These are phyloP conservation scores for Rosa chinensis DNA, from an alignment of 306 rosid genomes.

Conservation along the genomic window DNA sequence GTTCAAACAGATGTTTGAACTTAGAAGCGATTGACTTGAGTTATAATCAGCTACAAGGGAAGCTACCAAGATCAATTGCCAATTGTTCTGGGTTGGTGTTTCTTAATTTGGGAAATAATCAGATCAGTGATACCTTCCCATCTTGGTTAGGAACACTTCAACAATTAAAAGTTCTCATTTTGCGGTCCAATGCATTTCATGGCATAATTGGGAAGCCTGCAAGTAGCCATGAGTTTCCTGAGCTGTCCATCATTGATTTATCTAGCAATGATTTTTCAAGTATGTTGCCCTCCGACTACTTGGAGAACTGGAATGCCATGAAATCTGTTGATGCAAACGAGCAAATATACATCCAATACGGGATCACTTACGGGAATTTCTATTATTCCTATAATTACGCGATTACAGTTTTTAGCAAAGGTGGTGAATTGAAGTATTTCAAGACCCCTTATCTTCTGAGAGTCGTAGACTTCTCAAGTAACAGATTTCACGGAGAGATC, in stretches of 20 bases:
- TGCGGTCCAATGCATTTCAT: constrained; percentile 22
- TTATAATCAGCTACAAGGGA: constrained; percentile 12
- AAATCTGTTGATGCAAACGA: neutral
- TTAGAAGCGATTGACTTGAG: neutral
- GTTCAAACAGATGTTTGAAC: neutral
- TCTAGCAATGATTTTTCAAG: constrained; percentile 20
- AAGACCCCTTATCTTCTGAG: neutral
- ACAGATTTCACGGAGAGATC: constrained; percentile 15
- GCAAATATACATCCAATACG: neutral
- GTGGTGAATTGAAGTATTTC: neutral
- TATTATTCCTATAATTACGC: no score
- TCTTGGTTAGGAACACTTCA: constrained; percentile 41
- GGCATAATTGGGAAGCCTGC: constrained; percentile 14
- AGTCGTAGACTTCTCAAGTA: neutral
- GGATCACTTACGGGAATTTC: no score
- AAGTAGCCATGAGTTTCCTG: neutral
- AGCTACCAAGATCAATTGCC: constrained; percentile 6
- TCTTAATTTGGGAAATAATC: constrained; percentile 19
- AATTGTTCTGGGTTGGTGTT: constrained; percentile 7
- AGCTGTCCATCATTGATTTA: constrained; percentile 22
- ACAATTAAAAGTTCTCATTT: constrained; percentile 2
- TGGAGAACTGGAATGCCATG: constrained; percentile 18
- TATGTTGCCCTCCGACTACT: constrained; percentile 11
- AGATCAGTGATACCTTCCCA: constrained; percentile 34
- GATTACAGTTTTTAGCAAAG: neutral